Evolutionary conservation across 768 basidiomycete genomes (phyloP), one percentile per base, ranked within the genome.

Genomic region (Termitomyces sp.): DNA sequence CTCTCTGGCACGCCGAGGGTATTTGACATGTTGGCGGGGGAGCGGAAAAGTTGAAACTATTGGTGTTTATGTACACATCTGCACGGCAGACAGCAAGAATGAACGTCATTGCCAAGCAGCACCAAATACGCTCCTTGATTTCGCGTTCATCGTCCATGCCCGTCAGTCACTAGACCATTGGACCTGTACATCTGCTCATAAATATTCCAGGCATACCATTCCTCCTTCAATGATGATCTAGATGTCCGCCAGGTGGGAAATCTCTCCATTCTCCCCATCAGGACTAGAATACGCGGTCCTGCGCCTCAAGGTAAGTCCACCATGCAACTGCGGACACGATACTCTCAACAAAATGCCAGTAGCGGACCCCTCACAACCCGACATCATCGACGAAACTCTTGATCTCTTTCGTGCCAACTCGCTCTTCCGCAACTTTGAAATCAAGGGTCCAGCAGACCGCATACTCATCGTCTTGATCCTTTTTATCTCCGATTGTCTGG

Each of bases 401-500:
- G 92, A 96, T 75, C 86, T 98, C 60, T 99, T 99, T 77, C 91
- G 97, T 57, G 95, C 96, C 68, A 99, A 99, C 76, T 97, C 95
- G 39, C 88, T 99, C 61, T 99, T 99, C 77, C 89, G 97, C 69
- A 98, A 98, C 77, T 99, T 98, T 67, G 97, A 99, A 79, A 98
- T 99, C 84, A 96, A 98, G 72, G 95, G 95, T 18, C 92, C 93
- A 56, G 94, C 95, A 54, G 95, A 97, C 80, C 88, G 95, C 59
- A 87, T 93, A 42, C 83, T 99, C 69, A 98, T 99, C 78, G 85
- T 98, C 72, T 86, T 98, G 68, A 97, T 98, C 72, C 89, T 99
- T 70, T 99, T 90, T 77, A 86, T 98, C 68, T 98, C 95, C 47
- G 97, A 99, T 76, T 98, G 96, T 72, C 86, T 99, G 53, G 84